A percentile compares a stretch with the other conserved stretches of the same genome.
Evolutionary conservation across 352 stramenopile genomes (phyloP).

Genomic region (Phytophthora quininea): DNA sequence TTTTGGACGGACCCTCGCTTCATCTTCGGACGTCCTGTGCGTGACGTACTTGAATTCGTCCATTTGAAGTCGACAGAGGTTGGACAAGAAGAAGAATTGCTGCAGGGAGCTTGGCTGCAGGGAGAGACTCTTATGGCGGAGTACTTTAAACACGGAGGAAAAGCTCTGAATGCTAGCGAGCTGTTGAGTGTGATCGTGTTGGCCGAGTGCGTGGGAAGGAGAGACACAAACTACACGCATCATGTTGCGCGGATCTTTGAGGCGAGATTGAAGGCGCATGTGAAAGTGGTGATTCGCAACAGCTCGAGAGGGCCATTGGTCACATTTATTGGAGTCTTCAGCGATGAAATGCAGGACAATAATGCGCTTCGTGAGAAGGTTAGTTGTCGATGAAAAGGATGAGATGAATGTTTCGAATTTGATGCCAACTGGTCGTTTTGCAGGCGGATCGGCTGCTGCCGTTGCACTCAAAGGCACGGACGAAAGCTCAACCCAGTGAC

Average conservation of each 20-base stretch:
- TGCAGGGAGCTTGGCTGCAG: slow-evolving; percentile 32
- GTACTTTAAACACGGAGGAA: slow-evolving; percentile 14
- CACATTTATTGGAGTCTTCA: slow-evolving; percentile 32
- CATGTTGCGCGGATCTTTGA: slow-evolving; percentile 15
- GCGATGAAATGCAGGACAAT: slow-evolving; percentile 9
- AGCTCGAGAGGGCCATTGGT: slow-evolving; percentile 18
- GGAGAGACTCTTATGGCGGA: slow-evolving; percentile 29
- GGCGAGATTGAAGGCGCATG: slow-evolving; percentile 1
- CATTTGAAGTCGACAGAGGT: slow-evolving; percentile 23
- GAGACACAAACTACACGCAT: slow-evolving; percentile 25
- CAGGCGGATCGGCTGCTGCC: slow-evolving; percentile 26
- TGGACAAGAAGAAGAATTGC: slow-evolving; percentile 11
- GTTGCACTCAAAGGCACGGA: slow-evolving; percentile 17
- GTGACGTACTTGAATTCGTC: slow-evolving; percentile 11
- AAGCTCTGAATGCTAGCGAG: slow-evolving; percentile 19
- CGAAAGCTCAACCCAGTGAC: not conserved
- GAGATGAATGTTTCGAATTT: not conserved
- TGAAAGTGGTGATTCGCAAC: slow-evolving; percentile 32
- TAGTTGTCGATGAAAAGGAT: slow-evolving; percentile 3
- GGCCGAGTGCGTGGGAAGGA: slow-evolving; percentile 22
- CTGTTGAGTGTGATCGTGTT: slow-evolving; percentile 27
- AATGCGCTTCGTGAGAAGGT: slow-evolving; percentile 15
- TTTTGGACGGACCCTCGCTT: slow-evolving; percentile 29
- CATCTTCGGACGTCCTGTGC: slow-evolving; percentile 36
- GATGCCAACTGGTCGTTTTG: not conserved